Percentiles rank a stretch among this genome's conserved stretches.
These are phyloP conservation scores for Hymenoscyphus occultus DNA, from an alignment of 2,329 filamentous ascomycete species.

Conservation along the genomic window DNA sequence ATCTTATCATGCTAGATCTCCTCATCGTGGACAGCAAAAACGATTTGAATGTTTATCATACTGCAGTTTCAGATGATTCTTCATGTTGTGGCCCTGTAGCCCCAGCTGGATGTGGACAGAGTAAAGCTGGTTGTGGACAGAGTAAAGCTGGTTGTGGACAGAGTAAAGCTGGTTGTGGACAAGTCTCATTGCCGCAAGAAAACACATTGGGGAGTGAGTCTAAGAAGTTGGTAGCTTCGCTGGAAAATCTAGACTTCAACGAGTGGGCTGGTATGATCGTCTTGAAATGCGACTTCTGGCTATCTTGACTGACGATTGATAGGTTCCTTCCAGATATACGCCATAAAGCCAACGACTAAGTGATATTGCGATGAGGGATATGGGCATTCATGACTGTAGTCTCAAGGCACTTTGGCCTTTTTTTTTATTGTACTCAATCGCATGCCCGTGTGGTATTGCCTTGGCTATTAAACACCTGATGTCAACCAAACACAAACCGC, in stretches of 20 bases:
- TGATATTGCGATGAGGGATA: background rate
- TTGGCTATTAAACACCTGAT: background rate
- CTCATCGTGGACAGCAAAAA: slow-evolving; percentile 45
- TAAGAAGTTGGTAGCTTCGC: slow-evolving; percentile 9
- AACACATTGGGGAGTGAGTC: slow-evolving; percentile 2
- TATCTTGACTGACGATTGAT: background rate
- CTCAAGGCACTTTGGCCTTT: no score
- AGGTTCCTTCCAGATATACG: slow-evolving; percentile 51
- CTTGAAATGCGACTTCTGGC: background rate
- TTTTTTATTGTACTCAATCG: no score
- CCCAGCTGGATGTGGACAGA: slow-evolving; percentile 1
- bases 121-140: background rate
- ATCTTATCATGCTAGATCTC: slow-evolving; percentile 36
- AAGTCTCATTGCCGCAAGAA: background rate
- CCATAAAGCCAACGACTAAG: slow-evolving; percentile 39
- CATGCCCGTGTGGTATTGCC: background rate
- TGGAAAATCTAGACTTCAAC: slow-evolving; percentile 44
- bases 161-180: background rate
- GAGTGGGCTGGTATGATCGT: slow-evolving; percentile 47
- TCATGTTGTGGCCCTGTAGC: slow-evolving; percentile 7
- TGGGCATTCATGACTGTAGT: no score
- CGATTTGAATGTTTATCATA: slow-evolving; percentile 48
- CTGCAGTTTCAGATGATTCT: slow-evolving; percentile 22
- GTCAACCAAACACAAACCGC: slow-evolving; percentile 51
- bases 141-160: background rate